Conservation (phyloP, 1,284 basidiomycete species). For the Fistulina hepatica region DNA sequence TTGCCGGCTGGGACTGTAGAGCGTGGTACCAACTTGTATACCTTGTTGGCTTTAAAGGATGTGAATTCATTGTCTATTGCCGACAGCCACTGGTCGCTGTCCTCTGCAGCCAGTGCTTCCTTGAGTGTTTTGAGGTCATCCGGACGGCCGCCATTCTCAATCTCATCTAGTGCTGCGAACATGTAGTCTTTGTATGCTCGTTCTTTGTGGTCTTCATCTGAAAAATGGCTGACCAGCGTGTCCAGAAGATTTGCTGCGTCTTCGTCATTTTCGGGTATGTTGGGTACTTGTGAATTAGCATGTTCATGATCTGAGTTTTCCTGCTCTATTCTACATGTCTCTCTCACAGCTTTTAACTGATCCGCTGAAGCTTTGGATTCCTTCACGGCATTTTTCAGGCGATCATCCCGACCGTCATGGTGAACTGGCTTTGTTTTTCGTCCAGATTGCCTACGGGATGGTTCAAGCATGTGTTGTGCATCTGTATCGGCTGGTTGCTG, state of each 20-base stretch:
- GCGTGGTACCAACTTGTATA: slow-evolving; percentile 10
- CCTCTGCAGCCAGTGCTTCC: slow-evolving; percentile 2
- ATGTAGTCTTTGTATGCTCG: too few species aligned
- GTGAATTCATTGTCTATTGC: slow-evolving; percentile 8
- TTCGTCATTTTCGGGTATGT: background rate
- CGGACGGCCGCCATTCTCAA: slow-evolving; percentile 4
- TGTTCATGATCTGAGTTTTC: background rate
- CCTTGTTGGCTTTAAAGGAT: slow-evolving; percentile 8
- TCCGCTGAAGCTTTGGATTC: slow-evolving; percentile 4
- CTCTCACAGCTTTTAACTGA: slow-evolving; percentile 1
- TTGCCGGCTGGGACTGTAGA: slow-evolving; percentile 4
- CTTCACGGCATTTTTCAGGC: slow-evolving; percentile 2
- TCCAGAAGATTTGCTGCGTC: too few species aligned
- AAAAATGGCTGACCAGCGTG: too few species aligned
- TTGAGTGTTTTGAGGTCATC: slow-evolving; percentile 4
- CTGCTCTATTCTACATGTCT: background rate
- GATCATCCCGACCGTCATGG: background rate
- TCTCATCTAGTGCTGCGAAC: background rate
- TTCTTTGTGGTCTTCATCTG: too few species aligned
- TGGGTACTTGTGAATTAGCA: background rate
- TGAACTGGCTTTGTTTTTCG: slow-evolving; percentile 3
- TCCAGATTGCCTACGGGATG: slow-evolving; percentile 6
- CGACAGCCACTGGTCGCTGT: slow-evolving; percentile 4
- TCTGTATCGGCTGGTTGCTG: too few species aligned
- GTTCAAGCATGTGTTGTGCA: slow-evolving; percentile 1